Conservation (phyloP, 495 filamentous ascomycete genomes). For the Ascodesmis nigricans region DNA sequence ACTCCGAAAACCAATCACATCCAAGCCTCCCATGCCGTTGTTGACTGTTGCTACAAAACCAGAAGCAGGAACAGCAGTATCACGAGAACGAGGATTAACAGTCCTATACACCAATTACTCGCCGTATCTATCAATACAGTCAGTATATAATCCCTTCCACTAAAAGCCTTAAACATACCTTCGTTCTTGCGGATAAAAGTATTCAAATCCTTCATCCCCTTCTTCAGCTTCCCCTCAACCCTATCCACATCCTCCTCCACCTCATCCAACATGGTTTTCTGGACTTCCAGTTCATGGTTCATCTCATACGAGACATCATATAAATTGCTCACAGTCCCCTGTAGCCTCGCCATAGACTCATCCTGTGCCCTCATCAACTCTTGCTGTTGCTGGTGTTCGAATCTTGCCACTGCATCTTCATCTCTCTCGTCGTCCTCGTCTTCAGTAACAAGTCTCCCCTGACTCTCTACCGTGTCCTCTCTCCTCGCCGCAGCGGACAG, state of each 20-base stretch:
- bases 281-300: conserved; percentile 88
- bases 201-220: conserved; percentile 63
- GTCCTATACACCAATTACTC: conserved; percentile 79
- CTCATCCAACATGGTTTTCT: conserved; percentile 55
- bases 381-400: conserved; percentile 77
- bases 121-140: conserved; percentile 48
- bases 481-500: conserved; percentile 27
- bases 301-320: conserved; percentile 78
- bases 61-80: conserved; percentile 54
- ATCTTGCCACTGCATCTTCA: conserved; percentile 37
- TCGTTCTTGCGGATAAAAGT: conserved; percentile 80
- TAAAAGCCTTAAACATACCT: conserved; percentile 32
- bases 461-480: neutral
- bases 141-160: conserved; percentile 22
- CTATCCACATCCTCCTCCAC: conserved; percentile 65
- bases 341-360: conserved; percentile 75
- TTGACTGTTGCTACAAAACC: conserved; percentile 24
- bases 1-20: too few relatives aligned
- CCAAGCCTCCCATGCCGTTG: too few relatives aligned
- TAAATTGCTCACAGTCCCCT: conserved; percentile 74
- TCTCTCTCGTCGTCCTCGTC: conserved; percentile 22
- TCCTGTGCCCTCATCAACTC: conserved; percentile 93
- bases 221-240: conserved; percentile 65
- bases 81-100: conserved; percentile 68
- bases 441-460: conserved; percentile 21